Base-by-base conservation (phyloP, 2,329 filamentous ascomycete genomes). In the Leptographium lundbergii region DNA sequence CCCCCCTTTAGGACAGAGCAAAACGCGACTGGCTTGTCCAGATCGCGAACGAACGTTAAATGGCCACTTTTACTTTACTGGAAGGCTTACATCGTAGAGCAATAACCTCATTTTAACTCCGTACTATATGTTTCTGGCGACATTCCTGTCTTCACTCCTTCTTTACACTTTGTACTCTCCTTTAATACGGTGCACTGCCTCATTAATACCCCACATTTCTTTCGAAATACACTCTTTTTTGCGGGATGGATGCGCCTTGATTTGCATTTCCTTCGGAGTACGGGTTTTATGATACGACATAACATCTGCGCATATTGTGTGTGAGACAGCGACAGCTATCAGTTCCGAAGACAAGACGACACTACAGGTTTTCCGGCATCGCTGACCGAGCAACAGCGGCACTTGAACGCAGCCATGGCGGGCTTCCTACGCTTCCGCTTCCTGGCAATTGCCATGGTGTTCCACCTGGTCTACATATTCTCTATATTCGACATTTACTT, bases 401-500 rank as follows among this genome's bases (percentile, higher is more conserved):
- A 14, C 11, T 17, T 19, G 32, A 17, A 9, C 19, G 9, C 39
- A 36, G 55, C 57, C 55, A 85, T 85, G 82, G 78, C 79, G 62
- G 70, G 75, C 61, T 74, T 79, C 65, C 75, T 74, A 66, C 89
- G 91, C 69, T 82, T 88, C 69, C 86, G 86, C 69, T 97, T 99
- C 71, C 75, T 97, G 72, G 85, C 87, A 70, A 82, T 95, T 69
- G 94, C 94, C 66, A 81, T 96, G 69, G 75, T 92, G 62, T 99
- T 99, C 71, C 95, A 99, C 73, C 72, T 97, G 58, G 82, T 95
- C 64, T 99, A 99, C 72, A 87, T 96, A 59, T 88, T 87, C 70
- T 96, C 91, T 61, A 97, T 97, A 68, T 99, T 99, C 74, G 91
- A 96, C 72, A 94, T 97, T 64, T 97, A 99, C 74, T 99, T 99